A percentile compares a stretch with the other conserved stretches of the same genome.
phyloP scores from a whole-genome alignment of 805 yeast genomes.

The Wickerhamomyces sydowiorum region DNA sequence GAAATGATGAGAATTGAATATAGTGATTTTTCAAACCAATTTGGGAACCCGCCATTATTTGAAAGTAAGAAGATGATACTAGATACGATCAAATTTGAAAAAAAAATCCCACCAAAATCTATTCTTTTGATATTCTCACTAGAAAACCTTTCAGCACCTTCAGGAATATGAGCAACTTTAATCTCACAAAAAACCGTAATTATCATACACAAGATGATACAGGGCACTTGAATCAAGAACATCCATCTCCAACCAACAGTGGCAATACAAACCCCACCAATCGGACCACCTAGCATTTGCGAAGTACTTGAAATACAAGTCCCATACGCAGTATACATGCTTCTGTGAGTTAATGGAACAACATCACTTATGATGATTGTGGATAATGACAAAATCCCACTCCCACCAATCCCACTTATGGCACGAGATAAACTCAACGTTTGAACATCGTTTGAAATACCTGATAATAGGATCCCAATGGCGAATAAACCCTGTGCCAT shows the following conservation, averaged over 20 bases:
- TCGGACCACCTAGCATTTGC: conserved; percentile 38
- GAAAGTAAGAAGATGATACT: conserved; percentile 30
- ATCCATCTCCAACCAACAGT: conserved; percentile 40
- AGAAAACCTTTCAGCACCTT: conserved; percentile 23
- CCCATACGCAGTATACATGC: conserved; percentile 48
- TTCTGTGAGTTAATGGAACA: conserved; percentile 47
- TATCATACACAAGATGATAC: conserved; percentile 21
- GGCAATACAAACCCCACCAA: conserved; percentile 34
- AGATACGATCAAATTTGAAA: conserved; percentile 28
- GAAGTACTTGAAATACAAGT: conserved; percentile 32
- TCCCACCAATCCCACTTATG: conserved; percentile 54
- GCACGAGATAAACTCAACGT: conserved; percentile 47
- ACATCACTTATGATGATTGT: conserved; percentile 51
- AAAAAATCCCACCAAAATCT: conserved; percentile 36
- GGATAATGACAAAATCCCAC: conserved; percentile 46
- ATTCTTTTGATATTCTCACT: conserved; percentile 29
- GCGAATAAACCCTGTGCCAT: conserved; percentile 39
- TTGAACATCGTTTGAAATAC: conserved; percentile 34
- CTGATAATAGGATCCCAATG: conserved; percentile 38
- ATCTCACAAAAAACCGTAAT: conserved; percentile 26
- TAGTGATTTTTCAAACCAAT: conserved; percentile 7
- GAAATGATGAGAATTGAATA: conserved; percentile 10
- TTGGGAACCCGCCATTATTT: conserved; percentile 13
- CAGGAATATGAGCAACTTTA: conserved; percentile 22
- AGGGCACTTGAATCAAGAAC: conserved; percentile 37